These are phyloP conservation scores for Lasiodiplodia theobromae DNA, from an alignment of 2,329 filamentous ascomycete genomes.

Conservation along the genomic window DNA sequence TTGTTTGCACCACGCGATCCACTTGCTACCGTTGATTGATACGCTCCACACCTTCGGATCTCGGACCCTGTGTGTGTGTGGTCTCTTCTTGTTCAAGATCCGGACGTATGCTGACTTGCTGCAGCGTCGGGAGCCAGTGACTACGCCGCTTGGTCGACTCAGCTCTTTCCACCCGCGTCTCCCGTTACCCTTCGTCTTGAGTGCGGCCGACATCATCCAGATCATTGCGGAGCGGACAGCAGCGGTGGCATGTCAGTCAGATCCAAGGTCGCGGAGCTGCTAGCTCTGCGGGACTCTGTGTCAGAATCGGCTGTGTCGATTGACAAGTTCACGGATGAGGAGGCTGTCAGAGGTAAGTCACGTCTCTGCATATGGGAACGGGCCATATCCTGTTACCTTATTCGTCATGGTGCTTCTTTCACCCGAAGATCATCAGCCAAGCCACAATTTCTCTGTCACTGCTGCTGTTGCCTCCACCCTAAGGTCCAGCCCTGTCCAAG, in stretches of 20 bases:
- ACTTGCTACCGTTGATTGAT: slow-evolving; percentile 28
- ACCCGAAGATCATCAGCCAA: not conserved
- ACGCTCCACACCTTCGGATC: slow-evolving; percentile 5
- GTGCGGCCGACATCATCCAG: not conserved
- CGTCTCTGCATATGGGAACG: not conserved
- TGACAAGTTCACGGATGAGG: slow-evolving; percentile 51
- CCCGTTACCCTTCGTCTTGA: not conserved
- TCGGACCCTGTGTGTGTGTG: not conserved
- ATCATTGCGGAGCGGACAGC: slow-evolving; percentile 17
- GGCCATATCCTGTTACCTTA: not conserved
- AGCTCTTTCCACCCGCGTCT: not conserved
- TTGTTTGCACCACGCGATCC: slow-evolving; percentile 28
- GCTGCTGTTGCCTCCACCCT: not conserved
- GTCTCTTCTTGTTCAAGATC: not conserved
- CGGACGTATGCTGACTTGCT: not conserved
- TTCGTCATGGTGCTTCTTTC: not conserved
- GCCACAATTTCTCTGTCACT: not conserved
- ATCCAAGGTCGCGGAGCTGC: slow-evolving; percentile 51
- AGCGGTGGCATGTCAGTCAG: slow-evolving; percentile 41
- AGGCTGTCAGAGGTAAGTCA: slow-evolving; percentile 50
- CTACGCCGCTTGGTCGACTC: not conserved
- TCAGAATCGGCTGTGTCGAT: slow-evolving; percentile 52
- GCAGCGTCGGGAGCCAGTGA: not conserved
- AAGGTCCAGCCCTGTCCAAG: not conserved
- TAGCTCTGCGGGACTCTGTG: slow-evolving; percentile 50